These are phyloP conservation scores for Thecaphora thlaspeos DNA, from an alignment of 1,284 basidiomycete genomes.

Conservation along the genomic window DNA sequence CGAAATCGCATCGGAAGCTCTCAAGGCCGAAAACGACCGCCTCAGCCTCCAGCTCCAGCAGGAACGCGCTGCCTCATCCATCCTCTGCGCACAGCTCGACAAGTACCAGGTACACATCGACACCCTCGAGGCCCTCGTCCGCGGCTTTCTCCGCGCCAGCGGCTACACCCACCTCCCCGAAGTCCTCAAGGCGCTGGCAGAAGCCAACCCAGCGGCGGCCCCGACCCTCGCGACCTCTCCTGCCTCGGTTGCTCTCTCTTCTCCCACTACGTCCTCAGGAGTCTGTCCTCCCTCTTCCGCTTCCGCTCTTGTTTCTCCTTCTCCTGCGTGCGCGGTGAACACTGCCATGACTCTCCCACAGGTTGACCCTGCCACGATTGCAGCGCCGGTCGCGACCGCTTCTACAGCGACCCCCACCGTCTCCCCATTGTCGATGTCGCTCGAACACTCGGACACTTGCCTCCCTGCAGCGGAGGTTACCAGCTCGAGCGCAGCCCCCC, in stretches of 20 bases:
- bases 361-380: slow-evolving; percentile 16
- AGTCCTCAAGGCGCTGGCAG: not conserved
- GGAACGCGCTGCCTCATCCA: slow-evolving; percentile 12
- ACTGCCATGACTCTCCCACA: not conserved
- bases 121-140: slow-evolving; percentile 37
- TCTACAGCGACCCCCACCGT: slow-evolving; percentile 14
- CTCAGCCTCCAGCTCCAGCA: slow-evolving; percentile 18
- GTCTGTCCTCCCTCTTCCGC: slow-evolving; percentile 18
- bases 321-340: slow-evolving; percentile 1
- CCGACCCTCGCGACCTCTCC: no score
- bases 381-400: slow-evolving; percentile 46
- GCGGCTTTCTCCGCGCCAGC: not conserved
- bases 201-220: not conserved
- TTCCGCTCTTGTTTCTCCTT: slow-evolving; percentile 16
- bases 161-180: not conserved
- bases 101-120: slow-evolving; percentile 33
- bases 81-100: slow-evolving; percentile 29
- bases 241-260: no score
- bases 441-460: slow-evolving; percentile 31
- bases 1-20: slow-evolving; percentile 32
- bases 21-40: slow-evolving; percentile 34
- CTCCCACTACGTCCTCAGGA: slow-evolving; percentile 12
- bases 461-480: slow-evolving; percentile 57
- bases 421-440: not conserved
- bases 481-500: slow-evolving; percentile 33